Percentiles rank a stretch among this genome's conserved stretches.
Evolutionary conservation across 495 filamentous ascomycete genomes (phyloP).

Genomic region (Podospora pseudocomata): DNA sequence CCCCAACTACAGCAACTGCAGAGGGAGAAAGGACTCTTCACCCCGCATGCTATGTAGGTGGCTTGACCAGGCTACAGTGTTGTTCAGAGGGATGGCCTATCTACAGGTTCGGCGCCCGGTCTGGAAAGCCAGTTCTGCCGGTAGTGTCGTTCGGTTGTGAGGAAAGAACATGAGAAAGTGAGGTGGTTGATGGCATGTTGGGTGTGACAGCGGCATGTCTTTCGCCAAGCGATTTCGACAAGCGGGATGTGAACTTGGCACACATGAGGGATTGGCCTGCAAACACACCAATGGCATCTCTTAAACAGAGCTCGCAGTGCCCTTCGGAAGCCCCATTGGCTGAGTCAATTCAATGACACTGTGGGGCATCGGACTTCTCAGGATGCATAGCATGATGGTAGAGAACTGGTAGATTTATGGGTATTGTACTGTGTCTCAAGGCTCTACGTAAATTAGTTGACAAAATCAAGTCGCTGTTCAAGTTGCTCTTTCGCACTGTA

Average conservation of each 20-base stretch:
- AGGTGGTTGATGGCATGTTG: not conserved
- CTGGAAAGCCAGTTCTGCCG: not conserved
- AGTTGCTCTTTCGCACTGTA: not conserved
- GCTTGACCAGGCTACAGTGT: not conserved
- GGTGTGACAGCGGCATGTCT: not conserved
- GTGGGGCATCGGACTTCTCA: slow-evolving; percentile 8
- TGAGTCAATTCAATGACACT: not conserved
- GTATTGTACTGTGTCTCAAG: not conserved
- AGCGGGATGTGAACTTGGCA: not conserved
- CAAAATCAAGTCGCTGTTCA: not conserved
- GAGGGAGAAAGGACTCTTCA: not conserved
- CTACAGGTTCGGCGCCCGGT: not conserved
- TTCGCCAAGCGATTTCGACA: not conserved
- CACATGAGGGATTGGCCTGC: not conserved
- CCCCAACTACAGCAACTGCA: not conserved
- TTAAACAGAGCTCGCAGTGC: not conserved
- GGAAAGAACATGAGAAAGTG: not conserved
- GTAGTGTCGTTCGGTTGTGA: not conserved
- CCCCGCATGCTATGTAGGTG: not conserved
- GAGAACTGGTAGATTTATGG: not conserved
- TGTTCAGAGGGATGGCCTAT: not conserved
- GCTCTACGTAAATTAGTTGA: too few species aligned
- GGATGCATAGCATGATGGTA: not conserved
- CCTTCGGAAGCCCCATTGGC: not conserved
- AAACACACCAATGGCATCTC: not conserved